These are phyloP conservation scores for Trypanosoma vivax DNA, from an alignment of 208 protist species.

Conservation along the genomic window DNA sequence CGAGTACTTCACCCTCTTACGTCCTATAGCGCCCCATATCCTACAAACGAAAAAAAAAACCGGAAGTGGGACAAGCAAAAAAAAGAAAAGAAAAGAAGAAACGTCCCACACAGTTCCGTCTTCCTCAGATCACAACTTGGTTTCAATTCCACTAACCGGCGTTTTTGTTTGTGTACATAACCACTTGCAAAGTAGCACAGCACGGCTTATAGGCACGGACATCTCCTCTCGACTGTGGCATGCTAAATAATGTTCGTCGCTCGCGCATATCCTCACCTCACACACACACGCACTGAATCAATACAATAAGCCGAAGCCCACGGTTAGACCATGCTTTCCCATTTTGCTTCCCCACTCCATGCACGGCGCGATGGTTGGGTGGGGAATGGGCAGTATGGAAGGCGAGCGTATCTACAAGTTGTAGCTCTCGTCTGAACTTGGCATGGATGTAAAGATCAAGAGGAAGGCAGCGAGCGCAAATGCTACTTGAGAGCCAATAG, in stretches of 20 bases:
- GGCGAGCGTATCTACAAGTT: no score
- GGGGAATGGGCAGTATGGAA: no score
- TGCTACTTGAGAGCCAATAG: conserved; percentile 26
- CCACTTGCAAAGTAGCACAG: neutral
- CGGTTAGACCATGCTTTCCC: no score
- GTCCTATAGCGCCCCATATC: neutral
- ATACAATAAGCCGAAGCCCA: no score
- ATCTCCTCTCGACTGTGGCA: no score
- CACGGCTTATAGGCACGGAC: no score
- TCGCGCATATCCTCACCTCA: no score
- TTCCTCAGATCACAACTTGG: neutral
- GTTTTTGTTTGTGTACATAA: neutral
- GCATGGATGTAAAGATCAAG: neutral
- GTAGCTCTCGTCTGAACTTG: conserved; percentile 1
- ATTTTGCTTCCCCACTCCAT: no score
- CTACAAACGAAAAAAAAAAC: neutral
- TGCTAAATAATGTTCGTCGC: no score
- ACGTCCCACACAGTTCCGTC: neutral
- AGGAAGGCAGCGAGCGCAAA: conserved; percentile 1
- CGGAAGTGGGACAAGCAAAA: neutral
- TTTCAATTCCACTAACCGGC: neutral
- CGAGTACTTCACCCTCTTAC: neutral
- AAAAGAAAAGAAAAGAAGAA: conserved; percentile 10
- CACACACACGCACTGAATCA: no score
- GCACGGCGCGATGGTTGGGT: no score